Percentiles rank a stretch among this genome's conserved stretches.
Conservation (phyloP, 1,284 basidiomycete species). For the Blastosporella zonata region DNA sequence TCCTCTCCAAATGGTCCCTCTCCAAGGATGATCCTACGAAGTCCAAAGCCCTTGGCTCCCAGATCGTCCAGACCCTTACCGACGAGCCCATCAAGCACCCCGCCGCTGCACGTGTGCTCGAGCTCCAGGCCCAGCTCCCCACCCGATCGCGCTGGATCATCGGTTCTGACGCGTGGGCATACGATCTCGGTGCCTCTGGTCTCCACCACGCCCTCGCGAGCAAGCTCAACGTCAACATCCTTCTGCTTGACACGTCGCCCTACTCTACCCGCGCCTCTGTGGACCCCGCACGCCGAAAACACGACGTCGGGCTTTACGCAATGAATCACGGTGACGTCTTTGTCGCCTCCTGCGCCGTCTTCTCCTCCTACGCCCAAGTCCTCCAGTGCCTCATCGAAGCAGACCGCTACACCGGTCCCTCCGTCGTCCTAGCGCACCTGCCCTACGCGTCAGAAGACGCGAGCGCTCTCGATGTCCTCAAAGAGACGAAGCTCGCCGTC, state of each 20-base stretch:
- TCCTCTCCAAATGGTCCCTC: constrained; percentile 76
- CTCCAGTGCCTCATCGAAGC: constrained; percentile 92
- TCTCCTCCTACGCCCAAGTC: constrained; percentile 94
- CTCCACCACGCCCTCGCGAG: constrained; percentile 94
- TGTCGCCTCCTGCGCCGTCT: constrained; percentile 93
- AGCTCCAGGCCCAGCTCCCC: constrained; percentile 60
- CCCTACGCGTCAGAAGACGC: constrained; percentile 81
- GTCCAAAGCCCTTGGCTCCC: constrained; percentile 58
- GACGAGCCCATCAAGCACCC: constrained; percentile 39
- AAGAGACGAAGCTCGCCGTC: constrained; percentile 96
- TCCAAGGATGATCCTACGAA: constrained; percentile 57
- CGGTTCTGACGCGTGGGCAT: constrained; percentile 96
- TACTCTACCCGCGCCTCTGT: constrained; percentile 74
- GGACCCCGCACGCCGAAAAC: constrained; percentile 79
- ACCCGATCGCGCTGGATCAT: constrained; percentile 90
- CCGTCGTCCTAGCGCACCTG: constrained; percentile 92
- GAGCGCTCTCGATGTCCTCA: constrained; percentile 85
- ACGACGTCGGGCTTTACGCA: constrained; percentile 94
- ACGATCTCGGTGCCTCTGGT: constrained; percentile 95
- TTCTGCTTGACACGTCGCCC: constrained; percentile 92
- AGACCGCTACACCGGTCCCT: constrained; percentile 87
- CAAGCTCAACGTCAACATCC: constrained; percentile 89
- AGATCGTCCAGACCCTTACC: constrained; percentile 58
- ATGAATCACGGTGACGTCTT: constrained; percentile 99
- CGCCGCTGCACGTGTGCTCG: constrained; percentile 54